Conservation (phyloP, 129 eudicot species). For the Flaveria linearis region DNA sequence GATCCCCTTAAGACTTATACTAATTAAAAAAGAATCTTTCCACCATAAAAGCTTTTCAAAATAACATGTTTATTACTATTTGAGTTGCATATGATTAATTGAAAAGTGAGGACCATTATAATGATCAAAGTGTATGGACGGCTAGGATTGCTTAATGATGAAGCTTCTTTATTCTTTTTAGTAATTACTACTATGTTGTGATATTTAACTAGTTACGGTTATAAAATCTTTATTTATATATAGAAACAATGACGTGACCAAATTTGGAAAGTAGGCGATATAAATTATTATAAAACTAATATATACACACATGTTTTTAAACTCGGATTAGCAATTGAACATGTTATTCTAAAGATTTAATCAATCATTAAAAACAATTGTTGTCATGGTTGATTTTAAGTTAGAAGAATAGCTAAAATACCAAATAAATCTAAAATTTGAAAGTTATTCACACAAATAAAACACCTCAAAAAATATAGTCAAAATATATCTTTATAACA, state of each 20-base stretch:
- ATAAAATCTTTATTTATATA: conserved; percentile 12
- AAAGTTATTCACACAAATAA: background rate
- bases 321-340: too few relatives aligned
- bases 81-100: conserved; percentile 38
- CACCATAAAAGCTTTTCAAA: conserved; percentile 30
- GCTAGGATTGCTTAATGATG: conserved; percentile 35
- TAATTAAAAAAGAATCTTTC: conserved; percentile 26
- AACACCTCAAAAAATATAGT: background rate
- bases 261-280: background rate
- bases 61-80: conserved; percentile 25
- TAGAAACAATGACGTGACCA: background rate
- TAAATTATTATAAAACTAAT: background rate
- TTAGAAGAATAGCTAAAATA: background rate
- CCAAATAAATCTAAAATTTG: background rate
- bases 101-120: conserved; percentile 31
- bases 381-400: background rate
- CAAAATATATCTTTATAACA: background rate
- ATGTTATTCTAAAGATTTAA: too few relatives aligned
- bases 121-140: conserved; percentile 34
- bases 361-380: background rate
- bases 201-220: conserved; percentile 3
- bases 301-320: background rate
- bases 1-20: conserved; percentile 26
- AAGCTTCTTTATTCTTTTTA: conserved; percentile 17
- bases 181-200: conserved; percentile 15